phyloP scores from a whole-genome alignment of 1,139 yeast genomes.

The Geotrichum carabidarum region DNA sequence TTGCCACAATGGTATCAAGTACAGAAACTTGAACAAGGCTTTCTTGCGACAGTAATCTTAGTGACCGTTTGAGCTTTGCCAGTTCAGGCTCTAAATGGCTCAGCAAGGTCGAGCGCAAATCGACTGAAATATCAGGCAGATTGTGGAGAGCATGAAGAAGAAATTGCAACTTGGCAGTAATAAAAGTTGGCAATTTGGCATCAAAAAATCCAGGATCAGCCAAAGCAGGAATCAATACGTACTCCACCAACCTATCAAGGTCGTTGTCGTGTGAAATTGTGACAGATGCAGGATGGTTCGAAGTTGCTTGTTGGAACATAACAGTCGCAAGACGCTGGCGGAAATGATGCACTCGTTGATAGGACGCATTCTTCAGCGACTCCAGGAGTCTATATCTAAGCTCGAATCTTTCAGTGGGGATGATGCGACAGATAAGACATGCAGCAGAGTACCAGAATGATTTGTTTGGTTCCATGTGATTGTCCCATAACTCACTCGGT shows the following conservation, averaged over 20 bases:
- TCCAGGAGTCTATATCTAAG: constrained; percentile 1
- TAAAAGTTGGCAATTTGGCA: neutral
- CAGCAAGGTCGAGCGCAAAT: neutral
- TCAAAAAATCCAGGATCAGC: neutral
- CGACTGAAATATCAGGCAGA: neutral
- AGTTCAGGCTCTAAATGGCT: neutral
- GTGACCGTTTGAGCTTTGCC: neutral
- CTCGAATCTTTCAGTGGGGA: neutral
- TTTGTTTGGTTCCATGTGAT: too few species aligned
- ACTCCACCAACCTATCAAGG: neutral
- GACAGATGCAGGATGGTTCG: neutral
- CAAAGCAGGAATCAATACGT: neutral
- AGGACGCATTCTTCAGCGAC: neutral
- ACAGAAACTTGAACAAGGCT: neutral
- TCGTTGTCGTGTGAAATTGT: neutral
- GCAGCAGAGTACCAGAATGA: neutral
- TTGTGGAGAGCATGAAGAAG: constrained; percentile 2
- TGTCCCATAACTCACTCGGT: neutral
- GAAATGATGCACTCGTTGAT: neutral
- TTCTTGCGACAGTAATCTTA: neutral
- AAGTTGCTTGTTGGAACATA: neutral
- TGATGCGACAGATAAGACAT: neutral
- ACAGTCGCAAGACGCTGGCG: neutral
- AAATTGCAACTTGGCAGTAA: neutral
- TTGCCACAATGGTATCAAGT: neutral